Evolutionary conservation across 495 filamentous ascomycete genomes (phyloP), one percentile per base, ranked within the genome.

Genomic region (Tuber melanosporum): DNA sequence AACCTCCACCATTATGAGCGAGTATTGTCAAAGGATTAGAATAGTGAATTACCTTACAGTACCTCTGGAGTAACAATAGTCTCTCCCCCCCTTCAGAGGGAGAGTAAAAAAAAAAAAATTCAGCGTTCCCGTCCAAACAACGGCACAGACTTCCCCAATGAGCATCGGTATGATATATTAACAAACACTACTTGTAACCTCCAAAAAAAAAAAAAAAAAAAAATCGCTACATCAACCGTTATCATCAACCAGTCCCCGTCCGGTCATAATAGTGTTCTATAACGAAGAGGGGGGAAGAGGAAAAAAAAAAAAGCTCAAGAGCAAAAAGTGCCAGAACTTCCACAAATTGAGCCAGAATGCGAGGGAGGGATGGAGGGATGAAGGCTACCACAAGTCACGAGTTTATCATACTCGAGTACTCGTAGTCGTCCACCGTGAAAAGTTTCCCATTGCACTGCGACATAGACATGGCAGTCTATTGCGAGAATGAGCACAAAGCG

Each of bases 61-160:
- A 32, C 32, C n/a, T n/a, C n/a, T n/a, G n/a, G 1, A 66, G 57
- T 66, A 66, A 66, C 52, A 62, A 62, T 62, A 26, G 52, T 32
- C 32, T 32, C 32, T 62, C 52, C 5, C 32, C 32, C 32, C 32
- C 32, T 32, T 32, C 32, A 32, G 32, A 32, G 32, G 22, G 49
- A n/a, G 12, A 57, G 12, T 10, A 49, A 49, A 22, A 7, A 49
- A 49, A 22, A 9, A 49, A 49, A 9, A 49, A 7, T 19, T 0
- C 7, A 49, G 6, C 17, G 5, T 10, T 14, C n/a, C 52, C 22
- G n/a, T 32, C n/a, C 52, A 32, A 62, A 7, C n/a, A 52, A 32
- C 52, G 52, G n/a, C 52, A 62, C 52, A 62, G 20, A 62, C 52
- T 62, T 62, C 52, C 52, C 52, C 52, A 62, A 62, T 15, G 52